Evolutionary conservation across 352 stramenopile species (phyloP).

Genomic region (Poterioochromonas sp.): DNA sequence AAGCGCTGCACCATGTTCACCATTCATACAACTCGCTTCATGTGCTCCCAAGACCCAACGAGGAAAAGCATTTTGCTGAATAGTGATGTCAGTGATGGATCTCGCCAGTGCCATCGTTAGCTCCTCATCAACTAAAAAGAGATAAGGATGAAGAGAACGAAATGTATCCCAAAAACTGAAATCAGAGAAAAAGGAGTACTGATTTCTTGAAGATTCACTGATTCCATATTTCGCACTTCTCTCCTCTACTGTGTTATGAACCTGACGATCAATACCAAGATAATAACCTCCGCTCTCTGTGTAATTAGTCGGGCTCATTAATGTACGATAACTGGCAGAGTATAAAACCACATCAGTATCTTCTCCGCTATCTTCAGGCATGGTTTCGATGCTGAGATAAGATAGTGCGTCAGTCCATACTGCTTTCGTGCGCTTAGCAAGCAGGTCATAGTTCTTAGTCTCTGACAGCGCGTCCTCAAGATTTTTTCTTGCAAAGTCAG

Average conservation of each 20-base stretch:
- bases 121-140: background rate
- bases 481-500: background rate
- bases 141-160: background rate
- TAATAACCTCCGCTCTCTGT: slow-evolving; percentile 1
- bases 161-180: slow-evolving; percentile 25
- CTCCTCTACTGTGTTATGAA: background rate
- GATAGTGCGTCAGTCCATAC: background rate
- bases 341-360: background rate
- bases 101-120: background rate
- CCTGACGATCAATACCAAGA: background rate
- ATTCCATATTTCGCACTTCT: background rate
- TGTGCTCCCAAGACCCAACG: background rate
- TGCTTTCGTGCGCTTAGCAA: background rate
- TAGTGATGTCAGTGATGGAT: background rate
- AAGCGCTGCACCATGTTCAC: background rate
- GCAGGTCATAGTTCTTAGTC: background rate
- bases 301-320: background rate
- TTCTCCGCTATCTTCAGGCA: background rate
- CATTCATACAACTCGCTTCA: slow-evolving; percentile 10
- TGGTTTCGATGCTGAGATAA: background rate
- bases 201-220: background rate
- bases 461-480: background rate
- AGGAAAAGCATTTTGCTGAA: slow-evolving; percentile 1
- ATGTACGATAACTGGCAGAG: background rate
- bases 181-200: background rate